Base-by-base conservation (phyloP, 2,329 filamentous ascomycete species). In the Aspergillus transmontanensis region DNA sequence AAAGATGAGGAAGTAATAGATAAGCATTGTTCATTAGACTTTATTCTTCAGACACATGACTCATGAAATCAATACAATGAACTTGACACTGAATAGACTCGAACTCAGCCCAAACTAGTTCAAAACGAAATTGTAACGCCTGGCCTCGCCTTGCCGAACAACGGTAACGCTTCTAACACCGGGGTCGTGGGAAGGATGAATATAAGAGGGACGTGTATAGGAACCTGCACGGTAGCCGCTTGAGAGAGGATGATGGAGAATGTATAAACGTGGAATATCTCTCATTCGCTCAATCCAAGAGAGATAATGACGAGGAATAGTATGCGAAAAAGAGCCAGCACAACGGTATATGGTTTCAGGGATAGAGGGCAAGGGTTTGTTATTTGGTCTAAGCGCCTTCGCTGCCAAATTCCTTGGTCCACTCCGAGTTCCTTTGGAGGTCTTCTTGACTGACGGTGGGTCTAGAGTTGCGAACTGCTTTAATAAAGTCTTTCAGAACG, bases 321-420 rank as follows among this genome's bases (percentile, higher is more conserved):
- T 34, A 60, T n/a, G 51, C 21, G 26, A 60, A n/a, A 32, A 57
- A 28, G n/a, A 57, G 10, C 28, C 3, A n/a, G 9, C 4, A 51
- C 16, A 32, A 2, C 26, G 6, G 6, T 30, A 50, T 50, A 50
- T 9, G 26, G 3, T 11, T 50, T 28, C 46, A 19, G 30, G 14
- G 14, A 19, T 19, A 51, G 48, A 19, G 28, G 28, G 28, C 28
- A 51, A n/a, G 30, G 14, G 3, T 39, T 16, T 45, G 16, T 19
- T 21, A 58, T 45, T 34, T 2, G 34, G 59, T 23, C 78, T 72
- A 88, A 57, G 85, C 87, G 21, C 94, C 94, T 77, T 97, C 94
- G 75, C 93, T 96, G 61, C 94, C 94, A 80, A 98, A 98, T 80
- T 98, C 94, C 72, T 90, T 87, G 11, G 95, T 99, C 95, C 95